Evolutionary conservation across 2,329 filamentous ascomycete species (phyloP), one percentile per base, ranked within the genome.

Genomic region (Ceratocystis destructans): DNA sequence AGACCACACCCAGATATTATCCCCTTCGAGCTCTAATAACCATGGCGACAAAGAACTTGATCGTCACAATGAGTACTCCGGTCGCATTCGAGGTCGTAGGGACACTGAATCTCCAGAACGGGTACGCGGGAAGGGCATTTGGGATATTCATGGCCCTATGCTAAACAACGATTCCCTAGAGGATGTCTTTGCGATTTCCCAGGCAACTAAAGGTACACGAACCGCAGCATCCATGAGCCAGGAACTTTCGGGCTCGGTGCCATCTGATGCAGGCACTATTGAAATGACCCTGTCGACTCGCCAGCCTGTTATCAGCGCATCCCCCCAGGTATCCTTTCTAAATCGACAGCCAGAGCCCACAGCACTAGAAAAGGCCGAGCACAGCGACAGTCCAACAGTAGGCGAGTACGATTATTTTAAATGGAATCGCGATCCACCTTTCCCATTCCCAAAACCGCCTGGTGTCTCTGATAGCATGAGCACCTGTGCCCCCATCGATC

Each of bases 341-440:
- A 31, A 33, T 17, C 44, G 37, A 22, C 46, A 46, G n/a, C 50
- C 31, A 15, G 66, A 67, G 45, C 64, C 59, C 4, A 67, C 66
- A 15, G 46, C 59, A 7, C 53, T 68, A 20, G 64, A 68, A 61
- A 66, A 61, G 53, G 67, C 70, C 2, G 74, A 73, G 41, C 64
- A 28, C 8, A 67, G 65, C 48, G 65, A 64, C 55, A 63, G 53
- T 22, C 62, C 61, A 17, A 61, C 33, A 31, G 64, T 59, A 31
- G 62, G 45, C 15, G 83, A 85, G 57, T 79, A 76, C 0, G 84
- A 87, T 71, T 87, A 82, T 68, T 75, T 86, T 5, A 80, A 80
- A 0, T 85, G 83, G 82, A 74, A 77, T 0, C 75, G 80, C 22
- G 84, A 87, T 68, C 80, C 81, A 1, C 73, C 77, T 0, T 86